A percentile compares a stretch with the other conserved stretches of the same genome.
These are phyloP conservation scores for Blastobotrys raffinosifermentans DNA, from an alignment of 1,139 yeast species.

Conservation along the genomic window DNA sequence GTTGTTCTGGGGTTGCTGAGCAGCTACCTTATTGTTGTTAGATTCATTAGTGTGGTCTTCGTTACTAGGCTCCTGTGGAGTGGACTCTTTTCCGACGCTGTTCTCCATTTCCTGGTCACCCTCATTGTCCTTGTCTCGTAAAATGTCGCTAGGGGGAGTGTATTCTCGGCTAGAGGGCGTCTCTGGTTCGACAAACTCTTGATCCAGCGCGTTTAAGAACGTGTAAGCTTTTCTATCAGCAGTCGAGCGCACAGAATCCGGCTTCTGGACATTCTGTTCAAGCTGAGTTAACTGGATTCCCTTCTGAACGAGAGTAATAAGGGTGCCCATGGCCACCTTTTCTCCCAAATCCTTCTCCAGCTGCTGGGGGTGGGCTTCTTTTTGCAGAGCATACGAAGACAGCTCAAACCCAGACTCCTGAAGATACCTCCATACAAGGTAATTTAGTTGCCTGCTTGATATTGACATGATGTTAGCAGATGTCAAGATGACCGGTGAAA, in stretches of 20 bases:
- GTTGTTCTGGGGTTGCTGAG: not conserved
- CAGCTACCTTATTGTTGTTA: not conserved
- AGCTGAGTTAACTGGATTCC: slow-evolving; percentile 69
- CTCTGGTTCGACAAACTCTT: slow-evolving; percentile 4
- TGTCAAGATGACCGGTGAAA: too few relatives aligned
- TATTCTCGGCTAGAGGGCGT: slow-evolving; percentile 1
- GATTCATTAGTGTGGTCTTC: not conserved
- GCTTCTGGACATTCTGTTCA: slow-evolving; percentile 43
- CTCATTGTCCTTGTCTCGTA: not conserved
- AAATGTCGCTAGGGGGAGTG: slow-evolving; percentile 1
- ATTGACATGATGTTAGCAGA: slow-evolving; percentile 73
- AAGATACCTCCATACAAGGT: slow-evolving; percentile 86
- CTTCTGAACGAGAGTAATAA: slow-evolving; percentile 76
- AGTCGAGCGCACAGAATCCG: slow-evolving; percentile 19
- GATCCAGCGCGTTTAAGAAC: slow-evolving; percentile 35
- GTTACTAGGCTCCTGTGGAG: not conserved
- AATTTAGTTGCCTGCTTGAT: slow-evolving; percentile 79
- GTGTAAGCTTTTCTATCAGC: slow-evolving; percentile 29
- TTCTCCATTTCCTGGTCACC: slow-evolving; percentile 6
- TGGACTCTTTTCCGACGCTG: slow-evolving; percentile 4
- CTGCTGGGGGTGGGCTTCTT: slow-evolving; percentile 58
- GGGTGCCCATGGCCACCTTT: slow-evolving; percentile 61
- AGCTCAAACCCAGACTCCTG: slow-evolving; percentile 78
- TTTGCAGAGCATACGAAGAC: slow-evolving; percentile 75
- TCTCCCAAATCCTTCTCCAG: slow-evolving; percentile 49